Evolutionary conservation across 805 yeast species (phyloP), one percentile per base, ranked within the genome.

Genomic region (Zygosaccharomyces pseudorouxii): DNA sequence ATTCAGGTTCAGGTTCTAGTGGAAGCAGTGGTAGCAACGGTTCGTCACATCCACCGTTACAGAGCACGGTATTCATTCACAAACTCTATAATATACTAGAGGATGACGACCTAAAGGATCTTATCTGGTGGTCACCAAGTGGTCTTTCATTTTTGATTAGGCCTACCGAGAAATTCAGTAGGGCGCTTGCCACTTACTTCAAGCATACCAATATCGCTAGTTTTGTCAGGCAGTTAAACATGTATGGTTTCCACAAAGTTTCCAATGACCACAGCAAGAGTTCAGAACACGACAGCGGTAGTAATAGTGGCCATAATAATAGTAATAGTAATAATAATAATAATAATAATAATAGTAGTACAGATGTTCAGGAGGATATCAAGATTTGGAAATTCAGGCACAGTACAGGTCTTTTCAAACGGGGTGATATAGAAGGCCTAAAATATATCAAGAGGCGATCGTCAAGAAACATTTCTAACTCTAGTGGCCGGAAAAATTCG

Each of bases 1-100:
- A 14, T 33, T 33, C 35, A 14, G 35, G 35, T 27, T 16, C 18
- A 33, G 36, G 8, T 9, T 29, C 11, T 5, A 40, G 16, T 27
- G 29, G 42, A 9, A 36, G 22, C 23, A 27, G 37, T 47, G 27
- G 46, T n/a, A 18, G 27, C 31, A 33, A 22, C 42, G 14, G 45
- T 4, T 12, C 44, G 4, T 18, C 44, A 29, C 54, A 47, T 31
- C 48, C 50, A 16, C 52, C 55, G 42, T 71, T 71, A 38, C 72
- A 71, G 49, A 79, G 79, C 55, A 73, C 82, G 1, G 80, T 81
- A 4, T 92, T 92, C 70, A 86, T 90, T 51, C 96, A 90, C 68
- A 92, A 92, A 64, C 77, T 92, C 22, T 90, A 87, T 72, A 81
- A 84, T 54, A 92, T 92, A 95, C 76, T 92, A 42, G 95, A 90